phyloP scores from a whole-genome alignment of 176 grass and related monocot species.

The sorghum (Sorghum bicolor) region DNA sequence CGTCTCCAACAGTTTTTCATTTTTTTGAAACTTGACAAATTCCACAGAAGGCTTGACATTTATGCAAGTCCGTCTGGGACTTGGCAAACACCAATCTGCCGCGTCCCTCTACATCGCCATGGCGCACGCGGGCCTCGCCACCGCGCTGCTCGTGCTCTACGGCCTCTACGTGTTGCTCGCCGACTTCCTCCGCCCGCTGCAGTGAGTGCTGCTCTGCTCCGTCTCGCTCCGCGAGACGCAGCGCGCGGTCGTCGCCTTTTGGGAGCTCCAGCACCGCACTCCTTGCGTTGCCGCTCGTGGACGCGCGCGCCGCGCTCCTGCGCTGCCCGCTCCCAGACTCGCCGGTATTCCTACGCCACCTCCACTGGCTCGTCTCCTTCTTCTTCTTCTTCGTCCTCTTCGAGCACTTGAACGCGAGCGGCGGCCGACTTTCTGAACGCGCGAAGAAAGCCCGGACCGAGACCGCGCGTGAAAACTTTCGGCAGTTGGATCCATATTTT shows the following conservation, averaged over 20 bases:
- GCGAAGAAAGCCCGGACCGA: too few relatives aligned
- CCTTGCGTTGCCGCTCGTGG: conserved; percentile 74
- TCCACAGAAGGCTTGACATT: too few relatives aligned
- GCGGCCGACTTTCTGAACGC: too few relatives aligned
- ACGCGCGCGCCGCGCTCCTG: conserved; percentile 68
- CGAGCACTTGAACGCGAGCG: too few relatives aligned
- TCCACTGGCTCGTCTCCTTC: conserved; percentile 77
- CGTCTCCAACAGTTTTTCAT: too few relatives aligned
- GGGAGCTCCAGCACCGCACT: conserved; percentile 60
- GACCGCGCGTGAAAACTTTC: too few relatives aligned
- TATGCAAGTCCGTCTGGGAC: too few relatives aligned
- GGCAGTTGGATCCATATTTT: too few relatives aligned
- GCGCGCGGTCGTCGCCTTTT: conserved; percentile 77
- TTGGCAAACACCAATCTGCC: too few relatives aligned
- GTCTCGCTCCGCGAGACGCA: conserved; percentile 90
- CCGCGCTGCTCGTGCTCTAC: conserved; percentile 74
- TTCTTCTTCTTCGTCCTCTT: conserved; percentile 70
- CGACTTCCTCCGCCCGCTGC: conserved; percentile 97
- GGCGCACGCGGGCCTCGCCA: conserved; percentile 90
- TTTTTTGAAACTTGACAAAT: too few relatives aligned
- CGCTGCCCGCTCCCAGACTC: conserved; percentile 49
- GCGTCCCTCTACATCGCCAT: conserved; percentile 99
- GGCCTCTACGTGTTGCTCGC: conserved; percentile 76
- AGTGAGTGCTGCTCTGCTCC: conserved; percentile 95
- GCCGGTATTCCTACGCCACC: conserved; percentile 70